Conservation (phyloP, 495 filamentous ascomycete genomes). For the Penicillium odoratum region DNA sequence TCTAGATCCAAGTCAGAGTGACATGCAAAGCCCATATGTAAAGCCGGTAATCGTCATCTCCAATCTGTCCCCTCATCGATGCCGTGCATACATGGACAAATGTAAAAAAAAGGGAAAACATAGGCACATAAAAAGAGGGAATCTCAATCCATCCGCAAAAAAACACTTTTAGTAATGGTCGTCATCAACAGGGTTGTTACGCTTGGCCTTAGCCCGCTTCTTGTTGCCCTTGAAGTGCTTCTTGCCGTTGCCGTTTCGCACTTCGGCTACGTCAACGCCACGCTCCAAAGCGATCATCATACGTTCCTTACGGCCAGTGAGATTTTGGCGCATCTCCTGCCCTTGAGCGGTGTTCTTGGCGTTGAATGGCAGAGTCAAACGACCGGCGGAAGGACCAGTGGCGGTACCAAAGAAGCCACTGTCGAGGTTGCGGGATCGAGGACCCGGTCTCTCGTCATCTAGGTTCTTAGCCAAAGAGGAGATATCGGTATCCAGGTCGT, state of each 20-base stretch:
- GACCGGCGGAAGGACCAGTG: constrained; percentile 55
- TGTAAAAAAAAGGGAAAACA: constrained; percentile 13
- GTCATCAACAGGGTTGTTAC: constrained; percentile 38
- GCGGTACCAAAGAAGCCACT: constrained; percentile 78
- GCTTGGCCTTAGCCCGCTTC: constrained; percentile 60
- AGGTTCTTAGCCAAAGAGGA: constrained; percentile 21
- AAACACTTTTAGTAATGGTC: constrained; percentile 40
- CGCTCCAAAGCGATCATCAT: constrained; percentile 83
- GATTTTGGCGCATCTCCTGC: constrained; percentile 58
- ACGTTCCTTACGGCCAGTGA: constrained; percentile 82
- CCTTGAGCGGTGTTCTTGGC: constrained; percentile 85
- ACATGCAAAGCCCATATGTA: constrained; percentile 25
- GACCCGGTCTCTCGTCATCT: constrained; percentile 47
- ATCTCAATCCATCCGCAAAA: constrained; percentile 17
- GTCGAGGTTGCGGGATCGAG: constrained; percentile 76
- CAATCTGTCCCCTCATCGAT: constrained; percentile 8
- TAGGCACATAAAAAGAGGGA: constrained; percentile 14
- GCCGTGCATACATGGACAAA: constrained; percentile 10
- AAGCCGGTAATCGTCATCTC: constrained; percentile 14
- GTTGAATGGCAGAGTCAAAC: constrained; percentile 81
- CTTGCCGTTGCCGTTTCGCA: constrained; percentile 69
- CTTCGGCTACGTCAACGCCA: constrained; percentile 78
- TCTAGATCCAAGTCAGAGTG: constrained; percentile 15
- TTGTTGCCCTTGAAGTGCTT: constrained; percentile 94
- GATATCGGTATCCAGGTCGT: constrained; percentile 42